Conservation (phyloP, 2,329 filamentous ascomycete genomes). For the Aspergillus fijiensis region DNA sequence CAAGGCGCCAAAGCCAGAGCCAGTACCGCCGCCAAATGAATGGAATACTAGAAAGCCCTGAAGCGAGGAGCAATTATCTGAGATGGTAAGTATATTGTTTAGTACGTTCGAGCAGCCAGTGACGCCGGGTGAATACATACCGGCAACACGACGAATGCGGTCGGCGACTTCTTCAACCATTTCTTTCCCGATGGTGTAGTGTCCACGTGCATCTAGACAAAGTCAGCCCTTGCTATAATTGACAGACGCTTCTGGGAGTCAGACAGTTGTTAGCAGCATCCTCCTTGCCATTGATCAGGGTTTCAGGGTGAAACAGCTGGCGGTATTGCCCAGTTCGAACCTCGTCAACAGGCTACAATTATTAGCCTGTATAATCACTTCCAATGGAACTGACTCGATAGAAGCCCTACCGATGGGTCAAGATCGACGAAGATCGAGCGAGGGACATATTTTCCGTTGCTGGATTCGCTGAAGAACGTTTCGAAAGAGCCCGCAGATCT, state of each 20-base stretch:
- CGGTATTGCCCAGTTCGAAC: slow-evolving; percentile 64
- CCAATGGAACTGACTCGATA: background rate
- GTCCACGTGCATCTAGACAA: slow-evolving; percentile 61
- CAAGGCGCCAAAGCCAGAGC: slow-evolving; percentile 65
- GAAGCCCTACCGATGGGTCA: slow-evolving; percentile 58
- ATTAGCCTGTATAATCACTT: slow-evolving; percentile 12
- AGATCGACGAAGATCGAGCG: slow-evolving; percentile 67
- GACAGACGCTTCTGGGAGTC: background rate
- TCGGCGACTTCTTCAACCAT: slow-evolving; percentile 64
- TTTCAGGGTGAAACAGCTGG: slow-evolving; percentile 65
- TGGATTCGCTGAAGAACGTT: slow-evolving; percentile 67
- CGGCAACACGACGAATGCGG: slow-evolving; percentile 63
- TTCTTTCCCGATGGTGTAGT: slow-evolving; percentile 69
- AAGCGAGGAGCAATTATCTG: slow-evolving; percentile 65
- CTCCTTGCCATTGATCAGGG: slow-evolving; percentile 67
- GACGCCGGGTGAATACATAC: slow-evolving; percentile 39
- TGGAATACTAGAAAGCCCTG: slow-evolving; percentile 69
- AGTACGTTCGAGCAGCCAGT: background rate
- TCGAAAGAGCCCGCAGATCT: slow-evolving; percentile 59
- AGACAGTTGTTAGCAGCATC: slow-evolving; percentile 68
- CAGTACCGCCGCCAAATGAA: slow-evolving; percentile 67
- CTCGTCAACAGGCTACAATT: slow-evolving; percentile 60
- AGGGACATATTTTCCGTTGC: slow-evolving; percentile 65
- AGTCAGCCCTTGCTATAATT: slow-evolving; percentile 15
- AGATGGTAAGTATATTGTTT: slow-evolving; percentile 7